A percentile compares a stretch with the other conserved stretches of the same genome.
Conservation (phyloP, 176 grass and related monocot genomes). For the Lolium rigidum region DNA sequence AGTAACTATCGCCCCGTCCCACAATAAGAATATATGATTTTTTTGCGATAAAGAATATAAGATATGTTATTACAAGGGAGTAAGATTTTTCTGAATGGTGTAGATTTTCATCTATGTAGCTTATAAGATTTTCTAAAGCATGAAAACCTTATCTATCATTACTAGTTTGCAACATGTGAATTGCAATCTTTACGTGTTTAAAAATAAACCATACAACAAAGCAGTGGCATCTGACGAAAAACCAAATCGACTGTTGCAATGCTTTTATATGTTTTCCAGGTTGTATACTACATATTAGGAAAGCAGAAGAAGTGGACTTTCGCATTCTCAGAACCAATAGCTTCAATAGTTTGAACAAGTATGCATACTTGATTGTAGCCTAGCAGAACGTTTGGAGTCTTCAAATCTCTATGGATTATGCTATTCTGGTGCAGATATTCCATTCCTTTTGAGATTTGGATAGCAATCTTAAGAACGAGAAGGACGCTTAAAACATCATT, state of each 20-base stretch:
- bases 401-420: constrained; percentile 96
- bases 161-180: constrained; percentile 20
- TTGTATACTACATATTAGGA: background rate
- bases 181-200: background rate
- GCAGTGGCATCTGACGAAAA: background rate
- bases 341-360: constrained; percentile 11
- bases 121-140: constrained; percentile 30
- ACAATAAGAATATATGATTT: too few species aligned
- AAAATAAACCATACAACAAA: background rate
- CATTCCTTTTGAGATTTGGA: constrained; percentile 85
- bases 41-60: too few species aligned
- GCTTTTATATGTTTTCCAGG: constrained; percentile 14
- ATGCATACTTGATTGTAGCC: constrained; percentile 66
- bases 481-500: constrained; percentile 60
- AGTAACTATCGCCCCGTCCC: background rate
- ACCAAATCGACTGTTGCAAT: background rate
- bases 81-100: background rate
- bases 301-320: constrained; percentile 20
- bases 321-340: constrained; percentile 6
- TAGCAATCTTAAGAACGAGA: constrained; percentile 67
- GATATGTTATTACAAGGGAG: background rate
- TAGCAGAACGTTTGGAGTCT: constrained; percentile 86
- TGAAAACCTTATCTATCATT: constrained; percentile 8
- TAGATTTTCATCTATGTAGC: background rate
- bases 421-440: constrained; percentile 81